Conservation (phyloP, 2,329 filamentous ascomycete species). For the Diplodia corticola region DNA sequence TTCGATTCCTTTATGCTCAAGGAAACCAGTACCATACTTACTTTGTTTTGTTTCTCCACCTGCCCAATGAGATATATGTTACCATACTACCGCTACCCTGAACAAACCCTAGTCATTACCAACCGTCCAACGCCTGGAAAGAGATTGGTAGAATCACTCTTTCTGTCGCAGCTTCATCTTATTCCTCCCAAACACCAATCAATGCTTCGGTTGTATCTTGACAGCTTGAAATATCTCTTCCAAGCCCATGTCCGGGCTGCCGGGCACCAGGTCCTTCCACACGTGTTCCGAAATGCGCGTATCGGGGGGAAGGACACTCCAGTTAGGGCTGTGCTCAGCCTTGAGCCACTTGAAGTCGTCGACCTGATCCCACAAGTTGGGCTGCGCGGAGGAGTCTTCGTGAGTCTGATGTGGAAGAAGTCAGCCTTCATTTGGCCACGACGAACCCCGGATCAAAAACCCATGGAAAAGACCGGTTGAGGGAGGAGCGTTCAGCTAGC, state of each 20-base stretch:
- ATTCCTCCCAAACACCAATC: not conserved
- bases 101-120: not conserved
- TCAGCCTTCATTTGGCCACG: not conserved
- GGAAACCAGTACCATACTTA: not conserved
- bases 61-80: not conserved
- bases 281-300: slow-evolving; percentile 61
- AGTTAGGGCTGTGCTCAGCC: slow-evolving; percentile 82
- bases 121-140: not conserved
- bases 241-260: slow-evolving; percentile 61
- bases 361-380: slow-evolving; percentile 82
- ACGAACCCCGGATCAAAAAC: not conserved
- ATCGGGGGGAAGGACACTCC: slow-evolving; percentile 66
- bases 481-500: not conserved
- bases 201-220: slow-evolving; percentile 11
- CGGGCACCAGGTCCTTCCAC: slow-evolving; percentile 70
- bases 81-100: not conserved
- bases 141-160: not conserved
- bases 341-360: slow-evolving; percentile 99
- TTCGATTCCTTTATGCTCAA: not conserved
- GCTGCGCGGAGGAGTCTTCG: slow-evolving; percentile 17
- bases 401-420: slow-evolving; percentile 1
- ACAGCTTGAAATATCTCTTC: slow-evolving; percentile 62
- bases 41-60: not conserved
- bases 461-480: not conserved
- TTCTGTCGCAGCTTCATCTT: not conserved